Base-by-base conservation (phyloP, 2,329 filamentous ascomycete species). In the Sarocladium oryzae region DNA sequence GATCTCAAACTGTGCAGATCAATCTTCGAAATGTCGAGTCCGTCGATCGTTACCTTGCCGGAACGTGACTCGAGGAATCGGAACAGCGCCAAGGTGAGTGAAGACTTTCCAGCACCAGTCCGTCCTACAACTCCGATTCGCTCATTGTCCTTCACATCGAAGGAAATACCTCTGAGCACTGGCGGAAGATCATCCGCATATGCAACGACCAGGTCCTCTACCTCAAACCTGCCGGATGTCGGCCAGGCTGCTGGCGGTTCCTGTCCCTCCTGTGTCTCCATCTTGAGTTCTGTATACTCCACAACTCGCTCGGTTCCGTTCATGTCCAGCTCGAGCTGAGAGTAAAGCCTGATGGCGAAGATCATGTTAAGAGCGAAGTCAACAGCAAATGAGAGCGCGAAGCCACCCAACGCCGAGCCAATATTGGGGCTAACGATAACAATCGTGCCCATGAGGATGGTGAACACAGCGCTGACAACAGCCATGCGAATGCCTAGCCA, bases 101-200 rank as follows among this genome's bases (percentile, higher is more conserved):
- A 87, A 0, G 85, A 88, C 66, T 91, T 91, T 52, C 87, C 87
- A 0, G 86, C 86, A 3, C 87, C 87, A 0, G 88, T 91, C 15
- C 88, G 80, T 10, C 88, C 88, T 4, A 91, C 82, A 3, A 90
- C 82, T n/a, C 86, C 86, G 15, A 91, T 70, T 13, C 87, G 74
- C 66, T 90, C 81, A 56, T 85, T 85, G 51, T 78, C 74, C 36
- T 81, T 73, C 11, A 89, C 77, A 13, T 68, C 70, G 65, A 92
- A 90, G 2, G 73, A 81, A 16, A 91, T 70, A 0, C 82, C 83
- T 62, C 81, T 86, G 2, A 91, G 71, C 0, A 90, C 84, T 0
- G 86, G 79, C 0, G 84, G 82, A 0, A 91, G 71, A 56, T 89
- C 86, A 0, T 78, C 70, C 0, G 86, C 86, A 61, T 93, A 92